These are phyloP conservation scores for Viridothelium virens DNA, from an alignment of 495 filamentous ascomycete species.

Conservation along the genomic window DNA sequence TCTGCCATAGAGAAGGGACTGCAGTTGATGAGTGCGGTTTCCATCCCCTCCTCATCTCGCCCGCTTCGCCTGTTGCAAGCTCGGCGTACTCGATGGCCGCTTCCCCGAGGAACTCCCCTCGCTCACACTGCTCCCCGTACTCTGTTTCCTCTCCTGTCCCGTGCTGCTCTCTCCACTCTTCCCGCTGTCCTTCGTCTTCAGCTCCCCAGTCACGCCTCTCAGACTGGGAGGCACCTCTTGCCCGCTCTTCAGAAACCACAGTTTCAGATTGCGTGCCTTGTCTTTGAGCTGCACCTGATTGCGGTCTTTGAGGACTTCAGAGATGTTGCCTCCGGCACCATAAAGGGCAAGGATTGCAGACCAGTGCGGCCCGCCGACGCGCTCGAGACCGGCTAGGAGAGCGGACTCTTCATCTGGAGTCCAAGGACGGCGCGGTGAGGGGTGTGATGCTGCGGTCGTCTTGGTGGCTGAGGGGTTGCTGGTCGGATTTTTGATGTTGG, in stretches of 20 bases:
- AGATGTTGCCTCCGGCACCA: constrained; percentile 72
- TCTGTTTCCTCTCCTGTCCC: constrained; percentile 17
- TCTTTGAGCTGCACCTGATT: constrained; percentile 95
- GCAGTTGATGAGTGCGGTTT: no score
- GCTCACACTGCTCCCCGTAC: constrained; percentile 6
- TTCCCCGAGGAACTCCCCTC: constrained; percentile 8
- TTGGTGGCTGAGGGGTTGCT: constrained; percentile 26
- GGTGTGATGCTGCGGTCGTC: constrained; percentile 26
- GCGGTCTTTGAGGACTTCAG: constrained; percentile 79
- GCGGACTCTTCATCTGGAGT: constrained; percentile 85
- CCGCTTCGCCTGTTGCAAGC: background rate
- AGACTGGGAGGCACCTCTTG: constrained; percentile 90
- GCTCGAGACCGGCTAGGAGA: constrained; percentile 83
- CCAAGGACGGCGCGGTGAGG: constrained; percentile 84
- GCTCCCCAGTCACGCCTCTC: constrained; percentile 82
- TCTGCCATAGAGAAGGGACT: no score
- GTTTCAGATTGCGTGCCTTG: constrained; percentile 87
- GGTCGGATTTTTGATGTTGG: constrained; percentile 2
- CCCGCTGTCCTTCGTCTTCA: constrained; percentile 76
- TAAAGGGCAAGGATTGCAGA: constrained; percentile 88
- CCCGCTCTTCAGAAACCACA: constrained; percentile 89
- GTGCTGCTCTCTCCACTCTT: constrained; percentile 61
- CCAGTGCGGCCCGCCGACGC: constrained; percentile 92
- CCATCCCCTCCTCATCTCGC: background rate
- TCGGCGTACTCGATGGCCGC: background rate